Conservation (phyloP, 78 protist species). For the Speleostelium caveatum region DNA sequence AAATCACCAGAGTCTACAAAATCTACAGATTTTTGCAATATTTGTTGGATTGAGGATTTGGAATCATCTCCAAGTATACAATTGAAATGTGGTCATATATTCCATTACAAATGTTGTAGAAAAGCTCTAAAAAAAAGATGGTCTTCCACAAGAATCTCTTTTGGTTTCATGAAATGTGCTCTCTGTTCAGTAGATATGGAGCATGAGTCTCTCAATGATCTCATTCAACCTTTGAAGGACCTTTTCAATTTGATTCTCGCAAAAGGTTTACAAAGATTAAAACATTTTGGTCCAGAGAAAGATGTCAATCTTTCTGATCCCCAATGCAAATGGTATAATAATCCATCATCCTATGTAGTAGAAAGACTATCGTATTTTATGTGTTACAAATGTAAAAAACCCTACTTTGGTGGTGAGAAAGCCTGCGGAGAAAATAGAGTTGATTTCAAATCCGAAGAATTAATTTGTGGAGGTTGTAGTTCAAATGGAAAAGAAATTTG, state of each 20-base stretch:
- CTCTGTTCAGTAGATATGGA: constrained; percentile 60
- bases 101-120: constrained; percentile 72
- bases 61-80: constrained; percentile 73
- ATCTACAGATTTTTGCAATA: constrained; percentile 80
- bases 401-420: constrained; percentile 88
- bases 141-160: constrained; percentile 83
- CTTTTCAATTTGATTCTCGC: not conserved
- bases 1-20: not conserved
- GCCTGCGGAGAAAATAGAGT: constrained; percentile 73
- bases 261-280: constrained; percentile 39
- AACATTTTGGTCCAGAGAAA: constrained; percentile 22
- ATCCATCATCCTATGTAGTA: constrained; percentile 68
- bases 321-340: constrained; percentile 49
- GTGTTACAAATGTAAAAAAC: constrained; percentile 82
- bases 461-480: constrained; percentile 84
- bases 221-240: constrained; percentile 16
- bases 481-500: constrained; percentile 51
- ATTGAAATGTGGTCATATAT: constrained; percentile 85
- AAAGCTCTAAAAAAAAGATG: constrained; percentile 62
- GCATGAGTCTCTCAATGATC: constrained; percentile 38
- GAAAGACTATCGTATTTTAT: constrained; percentile 64
- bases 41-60: constrained; percentile 87
- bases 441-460: constrained; percentile 81
- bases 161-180: constrained; percentile 88
- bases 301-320: constrained; percentile 63